Conservation (phyloP, 768 basidiomycete genomes). For the Coprinellus micaceus region DNA sequence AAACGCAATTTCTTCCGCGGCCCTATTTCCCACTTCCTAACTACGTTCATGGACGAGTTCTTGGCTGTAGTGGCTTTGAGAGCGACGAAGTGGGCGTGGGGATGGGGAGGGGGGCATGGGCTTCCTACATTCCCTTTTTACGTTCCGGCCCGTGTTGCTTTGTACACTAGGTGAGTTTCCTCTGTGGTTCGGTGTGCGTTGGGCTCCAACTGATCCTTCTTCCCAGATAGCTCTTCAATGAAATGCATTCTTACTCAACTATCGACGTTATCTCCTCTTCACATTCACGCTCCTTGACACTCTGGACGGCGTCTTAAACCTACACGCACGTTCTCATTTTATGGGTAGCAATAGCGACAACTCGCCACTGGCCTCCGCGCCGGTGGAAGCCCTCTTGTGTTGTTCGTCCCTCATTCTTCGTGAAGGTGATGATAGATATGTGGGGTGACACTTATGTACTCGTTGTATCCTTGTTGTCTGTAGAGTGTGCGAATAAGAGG, state of each 20-base stretch:
- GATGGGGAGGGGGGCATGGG: conserved; percentile 18
- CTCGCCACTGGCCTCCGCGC: conserved; percentile 16
- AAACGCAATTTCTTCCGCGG: conserved; percentile 21
- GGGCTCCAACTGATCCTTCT: not conserved
- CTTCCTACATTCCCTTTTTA: conserved; percentile 1
- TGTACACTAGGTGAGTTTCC: too few relatives aligned
- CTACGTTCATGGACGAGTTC: conserved; percentile 40
- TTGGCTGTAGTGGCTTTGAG: conserved; percentile 18
- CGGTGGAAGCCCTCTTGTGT: conserved; percentile 23
- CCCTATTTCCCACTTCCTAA: conserved; percentile 26
- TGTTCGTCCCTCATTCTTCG: conserved; percentile 17
- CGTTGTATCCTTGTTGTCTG: not conserved
- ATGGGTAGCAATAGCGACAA: conserved; percentile 69
- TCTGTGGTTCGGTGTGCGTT: too few relatives aligned
- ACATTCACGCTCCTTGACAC: conserved; percentile 81
- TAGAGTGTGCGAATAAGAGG: too few relatives aligned
- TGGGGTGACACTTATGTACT: conserved; percentile 23
- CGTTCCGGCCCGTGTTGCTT: not conserved
- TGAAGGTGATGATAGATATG: conserved; percentile 18
- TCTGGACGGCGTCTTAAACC: conserved; percentile 77
- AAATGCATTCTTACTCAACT: not conserved
- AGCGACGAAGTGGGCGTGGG: conserved; percentile 18
- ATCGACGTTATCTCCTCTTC: conserved; percentile 8
- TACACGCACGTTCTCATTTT: conserved; percentile 95
- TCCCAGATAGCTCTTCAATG: conserved; percentile 1